A percentile compares a stretch with the other conserved stretches of the same genome.
Evolutionary conservation across 2,329 filamentous ascomycete species (phyloP).

Genomic region (Blastomyces silverae): DNA sequence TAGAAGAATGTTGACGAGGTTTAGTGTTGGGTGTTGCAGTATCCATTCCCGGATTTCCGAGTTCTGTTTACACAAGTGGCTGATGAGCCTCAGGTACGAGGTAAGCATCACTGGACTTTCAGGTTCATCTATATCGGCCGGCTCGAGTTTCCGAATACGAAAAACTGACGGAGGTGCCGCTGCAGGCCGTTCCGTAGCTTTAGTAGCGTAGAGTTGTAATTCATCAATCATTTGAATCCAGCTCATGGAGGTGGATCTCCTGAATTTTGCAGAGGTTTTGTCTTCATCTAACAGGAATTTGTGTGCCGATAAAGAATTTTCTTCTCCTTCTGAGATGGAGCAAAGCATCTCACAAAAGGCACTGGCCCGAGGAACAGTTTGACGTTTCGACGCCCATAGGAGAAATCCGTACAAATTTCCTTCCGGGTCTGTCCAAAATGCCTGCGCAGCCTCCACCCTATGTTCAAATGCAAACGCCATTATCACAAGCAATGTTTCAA

Average conservation of each 20-base stretch:
- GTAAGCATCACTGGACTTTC: conserved; percentile 97
- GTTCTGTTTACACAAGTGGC: conserved; percentile 72
- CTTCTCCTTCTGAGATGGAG: conserved; percentile 73
- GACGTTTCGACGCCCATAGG: conserved; percentile 91
- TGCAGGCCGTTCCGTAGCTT: conserved; percentile 65
- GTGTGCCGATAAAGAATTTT: conserved; percentile 78
- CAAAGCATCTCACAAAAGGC: conserved; percentile 96
- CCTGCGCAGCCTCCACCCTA: conserved; percentile 72
- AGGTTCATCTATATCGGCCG: conserved; percentile 72
- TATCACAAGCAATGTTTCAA: conserved; percentile 86
- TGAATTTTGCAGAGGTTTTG: conserved; percentile 67
- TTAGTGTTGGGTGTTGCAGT: conserved; percentile 59
- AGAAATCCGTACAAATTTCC: conserved; percentile 91
- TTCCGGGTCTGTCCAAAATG: conserved; percentile 88
- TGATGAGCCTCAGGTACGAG: conserved; percentile 81
- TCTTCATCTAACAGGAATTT: conserved; percentile 85
- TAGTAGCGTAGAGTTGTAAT: conserved; percentile 72
- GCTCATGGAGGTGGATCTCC: conserved; percentile 75
- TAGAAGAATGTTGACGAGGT: conserved; percentile 66
- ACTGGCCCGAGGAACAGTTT: conserved; percentile 90
- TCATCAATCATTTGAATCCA: conserved; percentile 93
- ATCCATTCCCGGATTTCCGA: conserved; percentile 65
- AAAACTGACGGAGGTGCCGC: conserved; percentile 49
- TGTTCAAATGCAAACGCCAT: conserved; percentile 88
- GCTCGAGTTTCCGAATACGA: conserved; percentile 54